Base-by-base conservation (phyloP, 169 alveolate genomes). In the Fabrea salina region DNA sequence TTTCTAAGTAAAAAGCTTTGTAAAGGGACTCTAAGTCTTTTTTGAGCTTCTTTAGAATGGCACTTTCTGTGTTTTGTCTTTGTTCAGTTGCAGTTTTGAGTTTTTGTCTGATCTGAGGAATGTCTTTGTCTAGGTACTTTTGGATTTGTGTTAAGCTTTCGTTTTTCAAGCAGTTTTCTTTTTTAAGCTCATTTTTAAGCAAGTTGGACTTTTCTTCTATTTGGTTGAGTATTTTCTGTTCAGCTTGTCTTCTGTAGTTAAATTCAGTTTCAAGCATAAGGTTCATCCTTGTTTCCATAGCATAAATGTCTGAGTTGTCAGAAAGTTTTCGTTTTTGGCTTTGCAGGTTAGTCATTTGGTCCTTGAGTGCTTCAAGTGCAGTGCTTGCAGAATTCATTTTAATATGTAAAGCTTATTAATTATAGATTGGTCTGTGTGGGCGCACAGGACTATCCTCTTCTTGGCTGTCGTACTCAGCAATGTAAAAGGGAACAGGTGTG, bases 81-180 rank as follows among this genome's bases (percentile, higher is more conserved):
- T 83, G 79, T 47, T 58, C 74, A 51, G 71, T 58, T 83, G 76
- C 89, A 35, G 64, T 44, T 67, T 77, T 83, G n/a, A 83, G 43
- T 59, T 75, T 50, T 49, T 72, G 85, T 30, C 70, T 70, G 54
- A 83, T 76, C 71, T 83, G 76, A 22, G 89, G 89, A 8, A 83
- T 75, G 71, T 83, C 89, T 51, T 67, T 76, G 37, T 83, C 89
- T 47, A 83, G 51, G 71, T 83, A 83, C 51, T 77, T 75, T 77
- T 83, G 79, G 40, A 83, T 40, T 59, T 72, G 67, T 77, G 76
- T 82, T 19, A 83, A 77, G 44, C 80, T 56, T 70, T 83, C 89
- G 47, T 53, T 71, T 56, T 85, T 58, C 57, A 75, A 58, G 32
- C 78, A 72, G 11, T 75, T 61, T 59, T 83, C 89, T 83, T 77